phyloP scores from a whole-genome alignment of 768 basidiomycete genomes.

The Asterophora parasitica region DNA sequence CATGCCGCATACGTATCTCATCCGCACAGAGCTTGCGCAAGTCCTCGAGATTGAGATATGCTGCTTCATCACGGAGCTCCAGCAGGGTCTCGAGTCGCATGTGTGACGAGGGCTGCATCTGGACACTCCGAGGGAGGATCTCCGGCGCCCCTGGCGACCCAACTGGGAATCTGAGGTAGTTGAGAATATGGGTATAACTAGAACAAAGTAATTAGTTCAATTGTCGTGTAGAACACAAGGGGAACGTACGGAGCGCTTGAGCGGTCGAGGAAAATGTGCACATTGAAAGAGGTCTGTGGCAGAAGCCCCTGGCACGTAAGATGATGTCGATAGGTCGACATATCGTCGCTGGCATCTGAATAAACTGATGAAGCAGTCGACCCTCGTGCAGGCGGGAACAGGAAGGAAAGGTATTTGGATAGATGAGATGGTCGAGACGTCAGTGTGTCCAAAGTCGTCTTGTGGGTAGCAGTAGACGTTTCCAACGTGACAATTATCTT shows the following conservation, averaged over 20 bases:
- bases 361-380: conserved; percentile 53
- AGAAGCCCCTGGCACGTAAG: conserved; percentile 56
- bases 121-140: conserved; percentile 55
- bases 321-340: conserved; percentile 59
- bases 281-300: conserved; percentile 35
- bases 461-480: conserved; percentile 61
- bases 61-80: conserved; percentile 76
- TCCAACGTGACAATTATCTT: conserved; percentile 69
- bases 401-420: conserved; percentile 47
- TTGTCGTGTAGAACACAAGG: not conserved
- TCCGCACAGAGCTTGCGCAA: conserved; percentile 62
- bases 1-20: conserved; percentile 55
- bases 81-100: conserved; percentile 60
- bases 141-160: conserved; percentile 42
- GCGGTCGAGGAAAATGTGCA: conserved; percentile 78
- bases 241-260: conserved; percentile 70
- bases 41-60: conserved; percentile 63
- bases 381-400: conserved; percentile 34
- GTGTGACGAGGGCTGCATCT: conserved; percentile 38
- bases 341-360: conserved; percentile 46
- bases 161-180: conserved; percentile 62
- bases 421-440: conserved; percentile 66
- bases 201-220: conserved; percentile 3
- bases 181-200: conserved; percentile 69
- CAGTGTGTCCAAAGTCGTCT: conserved; percentile 64